Conservation (phyloP, 2,329 filamentous ascomycete species). For the Colletotrichum horii region DNA sequence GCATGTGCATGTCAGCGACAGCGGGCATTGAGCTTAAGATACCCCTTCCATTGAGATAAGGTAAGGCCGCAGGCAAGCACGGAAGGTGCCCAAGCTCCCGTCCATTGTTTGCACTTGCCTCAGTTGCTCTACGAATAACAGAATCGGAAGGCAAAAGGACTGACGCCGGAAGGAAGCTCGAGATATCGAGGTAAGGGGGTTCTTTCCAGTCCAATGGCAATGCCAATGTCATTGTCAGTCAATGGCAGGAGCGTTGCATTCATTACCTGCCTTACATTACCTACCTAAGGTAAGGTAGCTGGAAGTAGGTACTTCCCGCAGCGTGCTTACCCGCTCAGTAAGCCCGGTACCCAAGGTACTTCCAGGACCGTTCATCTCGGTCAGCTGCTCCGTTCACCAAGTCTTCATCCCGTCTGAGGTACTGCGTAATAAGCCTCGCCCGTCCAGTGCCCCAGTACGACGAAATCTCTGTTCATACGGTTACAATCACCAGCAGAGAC, state of each 20-base stretch:
- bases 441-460: background rate
- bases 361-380: background rate
- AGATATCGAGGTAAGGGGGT: background rate
- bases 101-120: background rate
- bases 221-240: background rate
- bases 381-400: background rate
- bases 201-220: background rate
- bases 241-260: background rate
- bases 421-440: background rate
- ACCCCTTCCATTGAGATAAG: background rate
- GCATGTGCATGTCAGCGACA: background rate
- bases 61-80: background rate
- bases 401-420: background rate
- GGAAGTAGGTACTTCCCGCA: background rate
- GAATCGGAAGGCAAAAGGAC: background rate
- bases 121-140: background rate
- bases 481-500: background rate
- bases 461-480: background rate
- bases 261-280: background rate
- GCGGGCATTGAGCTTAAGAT: background rate
- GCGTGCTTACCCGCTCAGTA: background rate
- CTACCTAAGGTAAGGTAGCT: background rate
- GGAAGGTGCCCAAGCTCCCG: background rate
- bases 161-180: background rate
- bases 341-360: background rate